These are phyloP conservation scores for Crassisporium funariophilum DNA, from an alignment of 768 basidiomycete genomes.

Conservation along the genomic window DNA sequence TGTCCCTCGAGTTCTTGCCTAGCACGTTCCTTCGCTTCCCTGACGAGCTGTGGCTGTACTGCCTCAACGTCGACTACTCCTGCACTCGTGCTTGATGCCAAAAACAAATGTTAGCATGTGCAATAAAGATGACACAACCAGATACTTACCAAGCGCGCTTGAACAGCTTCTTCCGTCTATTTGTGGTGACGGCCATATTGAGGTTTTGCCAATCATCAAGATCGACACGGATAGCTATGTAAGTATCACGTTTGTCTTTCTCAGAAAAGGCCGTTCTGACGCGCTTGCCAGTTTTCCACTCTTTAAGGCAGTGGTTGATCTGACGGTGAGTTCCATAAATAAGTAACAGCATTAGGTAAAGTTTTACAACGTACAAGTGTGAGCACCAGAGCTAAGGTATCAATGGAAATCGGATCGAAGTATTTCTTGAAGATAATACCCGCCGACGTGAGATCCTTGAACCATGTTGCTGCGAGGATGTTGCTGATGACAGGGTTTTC, in stretches of 20 bases:
- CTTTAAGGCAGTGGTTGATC: constrained; percentile 15
- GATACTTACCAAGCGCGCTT: constrained; percentile 4
- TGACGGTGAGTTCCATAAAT: no score
- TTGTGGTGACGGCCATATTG: background rate
- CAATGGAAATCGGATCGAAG: constrained; percentile 17
- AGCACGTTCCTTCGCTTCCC: constrained; percentile 3
- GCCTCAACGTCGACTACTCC: no score
- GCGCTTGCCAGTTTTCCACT: constrained; percentile 7
- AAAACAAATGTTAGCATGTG: background rate
- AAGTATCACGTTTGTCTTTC: background rate
- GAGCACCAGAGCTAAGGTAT: constrained; percentile 16
- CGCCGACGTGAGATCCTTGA: constrained; percentile 8
- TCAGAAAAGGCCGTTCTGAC: background rate
- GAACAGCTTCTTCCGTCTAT: background rate
- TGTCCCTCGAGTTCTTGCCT: constrained; percentile 7
- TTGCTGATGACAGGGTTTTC: constrained; percentile 13
- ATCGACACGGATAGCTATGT: background rate
- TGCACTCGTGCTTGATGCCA: background rate
- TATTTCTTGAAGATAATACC: constrained; percentile 10
- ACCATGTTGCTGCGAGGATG: constrained; percentile 12
- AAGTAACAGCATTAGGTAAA: background rate
- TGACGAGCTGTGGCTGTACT: background rate
- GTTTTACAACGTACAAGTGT: constrained; percentile 11
- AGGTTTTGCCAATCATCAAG: constrained; percentile 1
- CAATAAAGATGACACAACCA: background rate